These are phyloP conservation scores for Fusarium torreyae DNA, from an alignment of 2,329 filamentous ascomycete species.

Conservation along the genomic window DNA sequence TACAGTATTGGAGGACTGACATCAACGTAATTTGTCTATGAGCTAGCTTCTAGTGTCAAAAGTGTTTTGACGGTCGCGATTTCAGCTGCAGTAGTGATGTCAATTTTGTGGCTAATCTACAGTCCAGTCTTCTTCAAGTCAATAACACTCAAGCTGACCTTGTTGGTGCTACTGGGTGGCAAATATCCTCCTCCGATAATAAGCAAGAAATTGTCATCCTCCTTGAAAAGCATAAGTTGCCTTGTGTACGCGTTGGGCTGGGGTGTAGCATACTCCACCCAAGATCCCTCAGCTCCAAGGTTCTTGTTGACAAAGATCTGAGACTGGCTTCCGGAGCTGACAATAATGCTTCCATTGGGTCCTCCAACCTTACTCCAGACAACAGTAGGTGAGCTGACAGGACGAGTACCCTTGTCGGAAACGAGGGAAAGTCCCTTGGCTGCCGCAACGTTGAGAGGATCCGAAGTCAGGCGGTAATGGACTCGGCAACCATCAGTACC, in stretches of 20 bases:
- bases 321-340: constrained; percentile 57
- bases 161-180: constrained; percentile 63
- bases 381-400: constrained; percentile 61
- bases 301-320: constrained; percentile 61
- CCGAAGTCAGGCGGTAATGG: constrained; percentile 60
- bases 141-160: constrained; percentile 58
- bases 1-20: no score
- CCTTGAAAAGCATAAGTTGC: constrained; percentile 54
- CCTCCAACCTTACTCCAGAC: constrained; percentile 62
- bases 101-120: neutral
- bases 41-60: no score
- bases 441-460: constrained; percentile 56
- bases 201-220: constrained; percentile 54
- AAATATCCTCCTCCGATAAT: constrained; percentile 63
- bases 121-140: constrained; percentile 35
- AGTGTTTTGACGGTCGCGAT: no score
- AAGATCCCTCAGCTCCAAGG: constrained; percentile 56
- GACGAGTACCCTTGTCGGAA: constrained; percentile 53
- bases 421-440: constrained; percentile 53
- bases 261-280: constrained; percentile 54
- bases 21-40: no score
- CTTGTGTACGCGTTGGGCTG: constrained; percentile 58
- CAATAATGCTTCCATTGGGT: constrained; percentile 61
- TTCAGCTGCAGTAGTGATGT: neutral
- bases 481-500: constrained; percentile 59